These are phyloP conservation scores for Eucalyptus cloeziana DNA, from an alignment of 345 rosid genomes.

Conservation along the genomic window DNA sequence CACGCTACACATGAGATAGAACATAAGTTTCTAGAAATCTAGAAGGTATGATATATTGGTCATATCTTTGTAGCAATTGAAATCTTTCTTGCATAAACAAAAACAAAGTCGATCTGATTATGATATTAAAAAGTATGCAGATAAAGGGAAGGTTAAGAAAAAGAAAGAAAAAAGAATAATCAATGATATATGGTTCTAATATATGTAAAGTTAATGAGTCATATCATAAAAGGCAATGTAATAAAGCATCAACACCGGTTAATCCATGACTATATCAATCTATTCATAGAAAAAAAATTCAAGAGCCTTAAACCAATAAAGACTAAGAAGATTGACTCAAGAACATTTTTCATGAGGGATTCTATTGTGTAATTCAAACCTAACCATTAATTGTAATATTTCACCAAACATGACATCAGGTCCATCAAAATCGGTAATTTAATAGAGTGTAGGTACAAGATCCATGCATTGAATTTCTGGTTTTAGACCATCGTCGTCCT, in stretches of 20 bases:
- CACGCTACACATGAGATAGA: neutral
- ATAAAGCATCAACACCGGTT: no score
- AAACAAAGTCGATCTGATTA: no score
- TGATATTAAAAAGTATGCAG: neutral
- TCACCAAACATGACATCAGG: neutral
- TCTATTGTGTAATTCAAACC: neutral
- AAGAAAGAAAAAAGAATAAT: no score
- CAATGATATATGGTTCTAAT: rapidly evolving
- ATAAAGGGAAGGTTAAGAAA: neutral
- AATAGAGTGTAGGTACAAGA: neutral
- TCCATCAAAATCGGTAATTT: neutral
- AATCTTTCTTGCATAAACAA: no score
- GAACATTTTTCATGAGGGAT: no score
- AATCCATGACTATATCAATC: no score
- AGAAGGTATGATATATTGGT: no score
- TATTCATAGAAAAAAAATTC: no score
- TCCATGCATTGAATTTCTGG: neutral
- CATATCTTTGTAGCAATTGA: neutral
- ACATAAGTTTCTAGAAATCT: neutral
- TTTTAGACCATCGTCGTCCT: neutral
- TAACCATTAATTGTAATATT: neutral
- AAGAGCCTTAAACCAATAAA: no score
- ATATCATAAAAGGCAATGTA: no score
- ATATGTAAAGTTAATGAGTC: no score
- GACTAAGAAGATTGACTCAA: no score